These are phyloP conservation scores for Neopestalotiopsis clavispora DNA, from an alignment of 2,329 filamentous ascomycete genomes.

Conservation along the genomic window DNA sequence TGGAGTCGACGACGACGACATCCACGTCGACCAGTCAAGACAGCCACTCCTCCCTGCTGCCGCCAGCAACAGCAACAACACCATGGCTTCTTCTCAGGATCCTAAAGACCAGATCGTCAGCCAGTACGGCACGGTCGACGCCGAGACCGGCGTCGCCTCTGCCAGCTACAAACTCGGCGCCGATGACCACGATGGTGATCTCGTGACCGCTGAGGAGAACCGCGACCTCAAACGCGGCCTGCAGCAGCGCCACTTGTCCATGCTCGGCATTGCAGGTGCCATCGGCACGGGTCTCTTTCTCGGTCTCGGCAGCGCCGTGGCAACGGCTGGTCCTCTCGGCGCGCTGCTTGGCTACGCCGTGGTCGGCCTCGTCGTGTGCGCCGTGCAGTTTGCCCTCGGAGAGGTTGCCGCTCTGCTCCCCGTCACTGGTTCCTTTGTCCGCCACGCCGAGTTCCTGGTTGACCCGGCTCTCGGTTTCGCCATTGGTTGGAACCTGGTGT, in stretches of 20 bases:
- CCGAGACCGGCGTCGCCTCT: neutral
- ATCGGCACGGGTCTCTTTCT: slow-evolving; percentile 67
- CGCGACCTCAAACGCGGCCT: slow-evolving; percentile 54
- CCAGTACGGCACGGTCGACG: slow-evolving; percentile 4
- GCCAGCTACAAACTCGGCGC: neutral
- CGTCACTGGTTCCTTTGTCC: slow-evolving; percentile 66
- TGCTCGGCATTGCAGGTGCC: slow-evolving; percentile 66
- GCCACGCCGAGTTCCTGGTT: slow-evolving; percentile 64
- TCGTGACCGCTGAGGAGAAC: slow-evolving; percentile 54
- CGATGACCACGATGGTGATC: slow-evolving; percentile 42
- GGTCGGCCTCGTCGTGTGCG: slow-evolving; percentile 60
- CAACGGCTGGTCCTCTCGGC: slow-evolving; percentile 53
- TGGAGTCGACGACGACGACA: neutral
- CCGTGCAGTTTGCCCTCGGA: slow-evolving; percentile 63
- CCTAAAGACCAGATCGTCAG: slow-evolving; percentile 7
- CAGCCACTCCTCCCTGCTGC: neutral
- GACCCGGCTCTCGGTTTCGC: slow-evolving; percentile 65
- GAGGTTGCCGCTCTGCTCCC: slow-evolving; percentile 65
- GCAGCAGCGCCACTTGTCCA: slow-evolving; percentile 62
- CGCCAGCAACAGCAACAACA: neutral
- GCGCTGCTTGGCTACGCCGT: slow-evolving; percentile 59
- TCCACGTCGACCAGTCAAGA: neutral
- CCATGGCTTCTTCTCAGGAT: neutral
- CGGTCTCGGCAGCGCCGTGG: slow-evolving; percentile 59
- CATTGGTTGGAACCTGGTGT: slow-evolving; percentile 59